Base-by-base conservation (phyloP, 495 filamentous ascomycete genomes). In the Daldinia loculata region DNA sequence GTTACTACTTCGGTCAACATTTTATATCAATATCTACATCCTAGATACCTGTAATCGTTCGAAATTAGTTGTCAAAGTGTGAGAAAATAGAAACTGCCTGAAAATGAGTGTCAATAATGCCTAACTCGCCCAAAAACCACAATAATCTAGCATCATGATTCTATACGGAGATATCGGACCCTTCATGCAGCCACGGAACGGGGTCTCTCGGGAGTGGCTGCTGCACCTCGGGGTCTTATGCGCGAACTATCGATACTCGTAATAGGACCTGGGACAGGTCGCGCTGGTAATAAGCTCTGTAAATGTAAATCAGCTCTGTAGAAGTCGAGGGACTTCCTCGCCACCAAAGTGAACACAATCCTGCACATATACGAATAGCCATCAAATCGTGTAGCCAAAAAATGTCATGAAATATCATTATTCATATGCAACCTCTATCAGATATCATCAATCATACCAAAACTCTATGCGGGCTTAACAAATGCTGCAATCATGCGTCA, bases 381-480 rank as follows among this genome's bases (percentile, higher is more conserved):
- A 11, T 48, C 17, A 22, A 19, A 48, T 24, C 17, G 19, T 19
- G 3, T 22, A 12, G 19, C 17, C 15, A 22, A 48, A 48, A 9
- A 48, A 53, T n/a, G 12, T n/a, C 50, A 53, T 53, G 4, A 30
- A 53, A 60, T 57, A 59, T 67, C 63, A 56, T 71, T 63, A 59
- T 30, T 67, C 62, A 36, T 67, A 50, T 67, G 30, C 22, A 15
- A 63, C 56, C 34, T 45, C 27, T 57, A 57, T 32, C 17, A 12
- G 41, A 60, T 67, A 39, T 71, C 69, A 24, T 71, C 6, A 55
- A 55, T 56, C 59, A 29, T 64, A 29, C 24, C 43, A 65, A 65
- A 15, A 53, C 0, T 72, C 70, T 61, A 67, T 57, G 43, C 26
- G 17, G 11, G 50, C 45, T 63, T 22, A 17, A 48, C 1, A 41